Evolutionary conservation across 2,329 filamentous ascomycete species (phyloP).

Genomic region (Albifimbria verrucaria): DNA sequence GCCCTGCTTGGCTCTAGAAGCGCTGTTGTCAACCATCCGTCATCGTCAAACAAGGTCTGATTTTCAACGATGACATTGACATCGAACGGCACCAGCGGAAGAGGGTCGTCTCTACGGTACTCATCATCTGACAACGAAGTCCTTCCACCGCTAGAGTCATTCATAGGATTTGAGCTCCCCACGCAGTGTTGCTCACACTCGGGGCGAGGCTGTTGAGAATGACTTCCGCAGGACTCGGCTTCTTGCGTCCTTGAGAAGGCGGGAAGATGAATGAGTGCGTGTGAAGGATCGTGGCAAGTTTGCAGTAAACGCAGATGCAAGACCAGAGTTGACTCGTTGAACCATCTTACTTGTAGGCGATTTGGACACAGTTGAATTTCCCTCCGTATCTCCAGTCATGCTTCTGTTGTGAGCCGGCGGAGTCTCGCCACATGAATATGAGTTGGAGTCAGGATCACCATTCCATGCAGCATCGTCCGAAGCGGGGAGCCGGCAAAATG

Average conservation of each 20-base stretch:
- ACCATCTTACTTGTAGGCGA: slow-evolving; percentile 55
- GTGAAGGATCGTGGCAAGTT: slow-evolving; percentile 49
- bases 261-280: slow-evolving; percentile 40
- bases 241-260: slow-evolving; percentile 44
- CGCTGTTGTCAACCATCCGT: slow-evolving; percentile 60
- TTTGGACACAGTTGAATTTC: slow-evolving; percentile 53
- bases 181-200: slow-evolving; percentile 44
- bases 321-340: slow-evolving; percentile 50
- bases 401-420: slow-evolving; percentile 50
- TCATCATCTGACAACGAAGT: slow-evolving; percentile 56
- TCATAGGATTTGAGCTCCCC: slow-evolving; percentile 37
- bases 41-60: slow-evolving; percentile 64
- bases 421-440: slow-evolving; percentile 61
- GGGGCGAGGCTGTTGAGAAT: slow-evolving; percentile 54
- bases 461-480: slow-evolving; percentile 53
- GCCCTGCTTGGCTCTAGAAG: slow-evolving; percentile 51
- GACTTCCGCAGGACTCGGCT: slow-evolving; percentile 59
- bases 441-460: slow-evolving; percentile 53
- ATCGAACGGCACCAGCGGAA: slow-evolving; percentile 46
- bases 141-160: slow-evolving; percentile 43
- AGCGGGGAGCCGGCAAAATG: slow-evolving; percentile 53
- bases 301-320: slow-evolving; percentile 53
- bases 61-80: slow-evolving; percentile 56
- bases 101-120: slow-evolving; percentile 39
- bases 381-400: slow-evolving; percentile 41